Base-by-base conservation (phyloP, 202 grass and related monocot species). In the Panicum virgatum region DNA sequence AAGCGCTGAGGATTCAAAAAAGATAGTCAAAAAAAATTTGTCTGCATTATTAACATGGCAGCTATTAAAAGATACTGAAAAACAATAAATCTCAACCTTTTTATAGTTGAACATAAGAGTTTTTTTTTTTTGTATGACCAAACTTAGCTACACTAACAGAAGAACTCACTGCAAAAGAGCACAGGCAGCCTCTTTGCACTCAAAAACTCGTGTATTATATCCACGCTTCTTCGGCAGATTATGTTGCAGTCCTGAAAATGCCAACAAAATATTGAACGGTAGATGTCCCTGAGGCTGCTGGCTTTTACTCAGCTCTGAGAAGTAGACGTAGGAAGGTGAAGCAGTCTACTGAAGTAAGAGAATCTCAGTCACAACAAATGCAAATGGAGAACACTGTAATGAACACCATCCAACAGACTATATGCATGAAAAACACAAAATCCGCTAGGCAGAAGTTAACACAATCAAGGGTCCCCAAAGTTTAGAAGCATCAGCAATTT, bases 191-290 rank as follows among this genome's bases (percentile, higher is more conserved):
- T 93, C 87, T 90, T 91, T 90, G 85, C 92, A 98, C 68, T 98
- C 96, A 75, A 85, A 94, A 76, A 98, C 90, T 38, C 89, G 87
- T 0, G 72, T 92, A 66, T 98, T 96, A 54, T 98, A 98, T 47
- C 96, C 96, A 60, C 80, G 65, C 48, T 93, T 93, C 84, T 95
- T 96, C 12, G 89, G 91, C 63, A 98, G 87, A 82, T 93, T 91
- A 79, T 98, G 85, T 80, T 94, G 89, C 69, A 96, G 76, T 50
- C 92, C 96, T 76, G 96, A 98, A 92, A 98, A 96, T 77, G 92
- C 92, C 66, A 98, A 85, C 44, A 98, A 78, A 92, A 98, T 93
- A 88, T 96, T 98, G 92, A 92, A 98, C 71, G 89, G 58, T 66
- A 86, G 32, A 58, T 83, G 61, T 75, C 73, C 90, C 45, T 78